Conservation (phyloP, 768 basidiomycete species). For the Mycena maculata region DNA sequence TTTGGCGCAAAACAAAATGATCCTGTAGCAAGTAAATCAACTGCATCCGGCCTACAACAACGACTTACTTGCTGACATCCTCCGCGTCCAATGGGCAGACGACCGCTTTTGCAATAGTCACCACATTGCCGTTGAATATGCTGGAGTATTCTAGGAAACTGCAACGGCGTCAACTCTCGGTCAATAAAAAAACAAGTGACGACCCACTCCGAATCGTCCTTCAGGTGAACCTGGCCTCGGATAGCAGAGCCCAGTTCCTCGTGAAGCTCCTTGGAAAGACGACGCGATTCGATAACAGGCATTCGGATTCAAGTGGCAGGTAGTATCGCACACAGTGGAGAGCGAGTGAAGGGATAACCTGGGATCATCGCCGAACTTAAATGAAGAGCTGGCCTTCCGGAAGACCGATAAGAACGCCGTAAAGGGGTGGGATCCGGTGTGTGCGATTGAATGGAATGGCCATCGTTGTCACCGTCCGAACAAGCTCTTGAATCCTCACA, state of each 20-base stretch:
- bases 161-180: neutral
- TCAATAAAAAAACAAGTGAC: neutral
- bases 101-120: slow-evolving; percentile 68
- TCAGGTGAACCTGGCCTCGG: slow-evolving; percentile 60
- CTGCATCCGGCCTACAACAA: slow-evolving; percentile 6
- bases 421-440: neutral
- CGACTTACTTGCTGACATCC: slow-evolving; percentile 83
- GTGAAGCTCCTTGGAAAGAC: slow-evolving; percentile 50
- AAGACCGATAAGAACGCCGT: slow-evolving; percentile 2
- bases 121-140: slow-evolving; percentile 85
- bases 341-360: slow-evolving; percentile 1
- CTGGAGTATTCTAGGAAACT: slow-evolving; percentile 62
- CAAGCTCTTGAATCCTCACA: no score
- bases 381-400: slow-evolving; percentile 14
- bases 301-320: slow-evolving; percentile 9
- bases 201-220: slow-evolving; percentile 55
- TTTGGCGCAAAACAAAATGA: slow-evolving; percentile 78
- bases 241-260: slow-evolving; percentile 59
- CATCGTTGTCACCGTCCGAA: slow-evolving; percentile 8
- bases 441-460: slow-evolving; percentile 1
- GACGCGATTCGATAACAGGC: slow-evolving; percentile 14
- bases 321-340: neutral
- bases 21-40: slow-evolving; percentile 50
- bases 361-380: slow-evolving; percentile 14
- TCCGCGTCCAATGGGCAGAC: slow-evolving; percentile 81